Conservation (phyloP, 345 rosid species). For the Arabidopsis thaliana region DNA sequence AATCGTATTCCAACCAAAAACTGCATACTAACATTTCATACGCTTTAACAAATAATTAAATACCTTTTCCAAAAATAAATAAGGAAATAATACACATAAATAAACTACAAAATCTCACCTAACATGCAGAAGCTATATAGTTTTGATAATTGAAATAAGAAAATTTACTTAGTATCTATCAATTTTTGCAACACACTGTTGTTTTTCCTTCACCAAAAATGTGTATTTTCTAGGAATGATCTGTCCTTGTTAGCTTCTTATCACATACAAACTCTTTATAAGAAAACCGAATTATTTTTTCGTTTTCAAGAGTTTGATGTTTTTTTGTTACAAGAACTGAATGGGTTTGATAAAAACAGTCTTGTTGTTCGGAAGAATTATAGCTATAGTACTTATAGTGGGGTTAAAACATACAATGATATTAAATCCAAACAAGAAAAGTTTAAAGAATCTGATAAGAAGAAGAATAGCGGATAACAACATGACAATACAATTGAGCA, state of each 20-base stretch:
- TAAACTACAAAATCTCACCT: background rate
- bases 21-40: background rate
- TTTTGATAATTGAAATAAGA: background rate
- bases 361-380: background rate
- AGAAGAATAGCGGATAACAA: slow-evolving; percentile 15
- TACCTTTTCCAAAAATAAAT: too few species aligned
- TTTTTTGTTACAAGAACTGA: too few species aligned
- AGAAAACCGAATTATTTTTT: too few species aligned
- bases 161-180: background rate
- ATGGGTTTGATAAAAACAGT: too few species aligned
- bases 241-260: background rate
- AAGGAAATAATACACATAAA: background rate
- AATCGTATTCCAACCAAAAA: background rate
- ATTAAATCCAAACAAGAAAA: background rate
- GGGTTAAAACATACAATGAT: slow-evolving; percentile 20
- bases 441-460: background rate
- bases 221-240: background rate
- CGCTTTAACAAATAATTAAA: background rate
- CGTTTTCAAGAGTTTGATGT: background rate
- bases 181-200: background rate
- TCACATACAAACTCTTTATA: too few species aligned
- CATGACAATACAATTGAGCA: slow-evolving; percentile 5
- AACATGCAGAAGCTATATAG: background rate
- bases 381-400: slow-evolving; percentile 11
- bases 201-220: background rate